Evolutionary conservation across 139 green algal species (phyloP).

Genomic region (Chlamydomonas eustigma): DNA sequence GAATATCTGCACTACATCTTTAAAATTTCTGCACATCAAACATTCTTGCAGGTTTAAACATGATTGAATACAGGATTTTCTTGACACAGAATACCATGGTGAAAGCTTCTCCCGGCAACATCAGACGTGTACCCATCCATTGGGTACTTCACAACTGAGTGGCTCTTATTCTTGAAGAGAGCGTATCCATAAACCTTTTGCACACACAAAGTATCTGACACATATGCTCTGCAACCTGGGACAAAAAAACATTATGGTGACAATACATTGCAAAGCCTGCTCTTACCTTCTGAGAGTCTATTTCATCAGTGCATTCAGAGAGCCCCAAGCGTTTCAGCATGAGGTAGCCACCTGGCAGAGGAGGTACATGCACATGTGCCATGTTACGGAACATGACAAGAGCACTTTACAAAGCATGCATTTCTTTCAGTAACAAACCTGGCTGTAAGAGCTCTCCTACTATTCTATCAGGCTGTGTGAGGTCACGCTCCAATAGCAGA

Average conservation of each 20-base stretch:
- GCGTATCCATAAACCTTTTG: slow-evolving; percentile 89
- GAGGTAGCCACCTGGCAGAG: slow-evolving; percentile 76
- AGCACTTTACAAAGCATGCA: neutral
- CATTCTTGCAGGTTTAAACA: too few relatives aligned
- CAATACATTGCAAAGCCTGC: too few relatives aligned
- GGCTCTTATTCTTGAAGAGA: slow-evolving; percentile 84
- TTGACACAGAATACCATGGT: slow-evolving; percentile 85
- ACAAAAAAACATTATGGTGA: too few relatives aligned
- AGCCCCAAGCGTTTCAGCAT: slow-evolving; percentile 90
- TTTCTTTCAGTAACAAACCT: neutral
- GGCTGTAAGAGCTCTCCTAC: slow-evolving; percentile 98
- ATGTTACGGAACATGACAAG: neutral
- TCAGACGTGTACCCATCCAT: slow-evolving; percentile 63
- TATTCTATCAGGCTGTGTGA: slow-evolving; percentile 93
- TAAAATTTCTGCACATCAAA: too few relatives aligned
- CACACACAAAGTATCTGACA: too few relatives aligned
- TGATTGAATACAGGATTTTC: too few relatives aligned
- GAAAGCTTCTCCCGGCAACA: slow-evolving; percentile 89
- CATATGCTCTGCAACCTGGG: too few relatives aligned
- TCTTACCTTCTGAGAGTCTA: slow-evolving; percentile 82
- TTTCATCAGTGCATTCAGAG: slow-evolving; percentile 70
- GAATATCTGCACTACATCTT: too few relatives aligned
- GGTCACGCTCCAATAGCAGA: slow-evolving; percentile 88
- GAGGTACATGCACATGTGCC: neutral
- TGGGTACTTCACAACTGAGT: slow-evolving; percentile 80